Percentiles rank a stretch among this genome's conserved stretches.
Evolutionary conservation across 1,284 basidiomycete species (phyloP).

Genomic region (Agroathelia rolfsii): DNA sequence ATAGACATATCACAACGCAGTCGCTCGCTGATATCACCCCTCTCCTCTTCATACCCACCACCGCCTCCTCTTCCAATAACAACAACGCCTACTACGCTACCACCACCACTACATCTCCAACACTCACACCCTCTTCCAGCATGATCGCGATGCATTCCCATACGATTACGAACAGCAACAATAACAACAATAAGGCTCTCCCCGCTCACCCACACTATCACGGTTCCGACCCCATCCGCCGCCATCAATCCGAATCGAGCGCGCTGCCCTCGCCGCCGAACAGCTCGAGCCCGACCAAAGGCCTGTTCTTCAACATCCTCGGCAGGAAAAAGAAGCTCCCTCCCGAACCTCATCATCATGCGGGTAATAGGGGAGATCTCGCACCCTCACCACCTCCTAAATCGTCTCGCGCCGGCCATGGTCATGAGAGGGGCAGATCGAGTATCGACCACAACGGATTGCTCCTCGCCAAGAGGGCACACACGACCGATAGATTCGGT

Average conservation of each 20-base stretch:
- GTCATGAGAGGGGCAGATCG: not conserved
- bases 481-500: not conserved
- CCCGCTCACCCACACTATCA: not conserved
- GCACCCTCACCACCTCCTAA: constrained; percentile 1
- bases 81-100: constrained; percentile 7
- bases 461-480: not conserved
- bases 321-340: constrained; percentile 18
- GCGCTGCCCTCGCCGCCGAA: not conserved
- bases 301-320: constrained; percentile 27
- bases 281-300: constrained; percentile 15
- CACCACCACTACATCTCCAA: constrained; percentile 4
- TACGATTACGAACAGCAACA: not conserved
- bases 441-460: constrained; percentile 8
- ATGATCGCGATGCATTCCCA: constrained; percentile 11
- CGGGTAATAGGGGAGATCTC: constrained; percentile 19
- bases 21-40: too few relatives aligned
- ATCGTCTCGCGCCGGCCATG: not conserved
- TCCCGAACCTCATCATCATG: too few relatives aligned
- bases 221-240: constrained; percentile 11
- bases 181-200: constrained; percentile 3
- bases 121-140: constrained; percentile 6
- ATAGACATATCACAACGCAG: too few relatives aligned
- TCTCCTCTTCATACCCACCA: constrained; percentile 16
- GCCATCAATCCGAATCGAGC: constrained; percentile 9
- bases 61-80: constrained; percentile 10